phyloP scores from a whole-genome alignment of 805 yeast genomes.

The Myxozyma geophila region DNA sequence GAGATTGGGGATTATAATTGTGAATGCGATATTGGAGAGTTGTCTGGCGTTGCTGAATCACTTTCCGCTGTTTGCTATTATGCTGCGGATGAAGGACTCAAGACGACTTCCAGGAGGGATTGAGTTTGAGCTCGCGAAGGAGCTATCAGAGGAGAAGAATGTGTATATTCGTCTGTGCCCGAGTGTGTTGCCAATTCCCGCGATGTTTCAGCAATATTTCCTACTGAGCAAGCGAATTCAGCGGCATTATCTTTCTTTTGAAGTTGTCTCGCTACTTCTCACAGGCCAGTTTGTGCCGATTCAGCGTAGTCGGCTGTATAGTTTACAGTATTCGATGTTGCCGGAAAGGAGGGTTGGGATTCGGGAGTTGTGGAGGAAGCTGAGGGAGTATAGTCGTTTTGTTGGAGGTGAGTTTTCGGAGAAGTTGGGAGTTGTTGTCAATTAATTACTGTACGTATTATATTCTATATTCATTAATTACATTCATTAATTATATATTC shows the following conservation, averaged over 20 bases:
- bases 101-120: conserved; percentile 68
- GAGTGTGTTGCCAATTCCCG: conserved; percentile 51
- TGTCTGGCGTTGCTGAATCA: conserved; percentile 71
- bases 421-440: conserved; percentile 12
- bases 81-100: conserved; percentile 79
- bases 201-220: conserved; percentile 57
- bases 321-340: conserved; percentile 56
- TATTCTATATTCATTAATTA: too few species aligned
- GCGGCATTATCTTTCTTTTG: conserved; percentile 51
- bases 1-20: conserved; percentile 56
- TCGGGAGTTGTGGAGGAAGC: conserved; percentile 31
- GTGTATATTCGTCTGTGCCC: conserved; percentile 46
- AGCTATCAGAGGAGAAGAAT: conserved; percentile 1
- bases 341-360: conserved; percentile 50
- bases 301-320: conserved; percentile 56
- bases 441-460: background rate
- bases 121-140: conserved; percentile 36
- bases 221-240: conserved; percentile 50
- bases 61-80: conserved; percentile 81
- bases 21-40: conserved; percentile 61
- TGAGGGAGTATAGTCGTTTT: conserved; percentile 13
- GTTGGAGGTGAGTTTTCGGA: conserved; percentile 20
- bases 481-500: too few species aligned
- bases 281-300: conserved; percentile 55
- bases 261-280: conserved; percentile 49